These are phyloP conservation scores for Juncus effusus DNA, from an alignment of 176 grass and related monocot species.

Conservation along the genomic window DNA sequence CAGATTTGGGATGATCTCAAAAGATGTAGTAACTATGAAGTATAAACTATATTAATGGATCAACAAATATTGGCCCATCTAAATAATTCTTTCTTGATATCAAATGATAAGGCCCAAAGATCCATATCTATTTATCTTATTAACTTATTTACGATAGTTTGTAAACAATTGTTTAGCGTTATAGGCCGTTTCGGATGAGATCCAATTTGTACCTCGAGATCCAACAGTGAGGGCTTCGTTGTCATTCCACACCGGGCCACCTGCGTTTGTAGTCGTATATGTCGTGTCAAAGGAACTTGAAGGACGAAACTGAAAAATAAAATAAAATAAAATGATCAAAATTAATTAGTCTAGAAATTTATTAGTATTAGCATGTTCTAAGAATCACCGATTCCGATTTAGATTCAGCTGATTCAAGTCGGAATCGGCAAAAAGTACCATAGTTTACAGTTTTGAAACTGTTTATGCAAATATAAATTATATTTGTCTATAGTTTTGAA, in stretches of 20 bases:
- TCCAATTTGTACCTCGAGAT: constrained; percentile 24
- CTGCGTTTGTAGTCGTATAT: constrained; percentile 82
- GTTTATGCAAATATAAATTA: background rate
- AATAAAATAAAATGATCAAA: background rate
- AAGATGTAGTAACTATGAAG: background rate
- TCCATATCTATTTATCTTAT: background rate
- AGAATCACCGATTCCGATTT: background rate
- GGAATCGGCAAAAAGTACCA: background rate
- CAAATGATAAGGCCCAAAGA: background rate
- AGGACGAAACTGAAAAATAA: constrained; percentile 59
- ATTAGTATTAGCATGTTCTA: background rate
- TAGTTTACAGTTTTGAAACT: background rate
- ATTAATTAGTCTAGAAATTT: background rate
- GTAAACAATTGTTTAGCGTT: background rate
- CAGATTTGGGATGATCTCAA: background rate
- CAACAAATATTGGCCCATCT: background rate
- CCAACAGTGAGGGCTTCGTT: constrained; percentile 88
- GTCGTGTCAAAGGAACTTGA: constrained; percentile 61
- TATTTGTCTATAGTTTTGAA: background rate
- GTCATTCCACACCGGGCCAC: constrained; percentile 79
- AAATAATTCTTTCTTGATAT: background rate
- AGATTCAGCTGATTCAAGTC: background rate
- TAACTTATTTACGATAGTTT: background rate
- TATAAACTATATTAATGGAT: background rate
- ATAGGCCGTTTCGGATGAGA: background rate